Evolutionary conservation across 306 rosid genomes (phyloP).

Genomic region (Vicia faba): DNA sequence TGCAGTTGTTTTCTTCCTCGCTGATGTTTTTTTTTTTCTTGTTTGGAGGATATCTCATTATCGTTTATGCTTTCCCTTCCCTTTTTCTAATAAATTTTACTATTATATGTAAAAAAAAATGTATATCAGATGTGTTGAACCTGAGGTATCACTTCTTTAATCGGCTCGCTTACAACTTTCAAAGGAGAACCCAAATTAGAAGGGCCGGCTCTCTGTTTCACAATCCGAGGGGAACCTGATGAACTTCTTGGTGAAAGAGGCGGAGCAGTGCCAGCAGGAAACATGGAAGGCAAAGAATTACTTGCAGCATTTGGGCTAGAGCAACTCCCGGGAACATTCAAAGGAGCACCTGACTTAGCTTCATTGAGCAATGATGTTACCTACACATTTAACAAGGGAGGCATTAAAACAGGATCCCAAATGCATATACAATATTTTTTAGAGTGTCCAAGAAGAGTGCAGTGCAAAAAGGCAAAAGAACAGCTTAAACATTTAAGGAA

Average conservation of each 20-base stretch:
- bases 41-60: conserved; percentile 17
- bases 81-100: conserved; percentile 27
- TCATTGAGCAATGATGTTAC: conserved; percentile 82
- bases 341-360: conserved; percentile 83
- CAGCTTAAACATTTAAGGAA: conserved; percentile 10
- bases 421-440: neutral
- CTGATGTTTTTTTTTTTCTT: conserved; percentile 1
- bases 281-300: conserved; percentile 90
- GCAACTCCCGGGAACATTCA: conserved; percentile 89
- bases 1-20: conserved; percentile 15
- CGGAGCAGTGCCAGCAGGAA: conserved; percentile 99
- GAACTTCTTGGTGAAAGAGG: conserved; percentile 96
- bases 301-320: conserved; percentile 90
- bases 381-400: conserved; percentile 46
- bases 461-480: neutral
- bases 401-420: conserved; percentile 15
- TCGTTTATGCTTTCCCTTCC: neutral
- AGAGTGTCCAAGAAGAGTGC: neutral
- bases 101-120: neutral
- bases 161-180: conserved; percentile 90
- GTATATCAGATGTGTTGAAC: conserved; percentile 42
- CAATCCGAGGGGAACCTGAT: conserved; percentile 92
- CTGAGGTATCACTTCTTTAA: conserved; percentile 95
- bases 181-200: conserved; percentile 86
- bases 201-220: conserved; percentile 87